Percentiles rank a stretch among this genome's conserved stretches.
Evolutionary conservation across 768 basidiomycete genomes (phyloP).

Genomic region (Pisolithus microcarpus): DNA sequence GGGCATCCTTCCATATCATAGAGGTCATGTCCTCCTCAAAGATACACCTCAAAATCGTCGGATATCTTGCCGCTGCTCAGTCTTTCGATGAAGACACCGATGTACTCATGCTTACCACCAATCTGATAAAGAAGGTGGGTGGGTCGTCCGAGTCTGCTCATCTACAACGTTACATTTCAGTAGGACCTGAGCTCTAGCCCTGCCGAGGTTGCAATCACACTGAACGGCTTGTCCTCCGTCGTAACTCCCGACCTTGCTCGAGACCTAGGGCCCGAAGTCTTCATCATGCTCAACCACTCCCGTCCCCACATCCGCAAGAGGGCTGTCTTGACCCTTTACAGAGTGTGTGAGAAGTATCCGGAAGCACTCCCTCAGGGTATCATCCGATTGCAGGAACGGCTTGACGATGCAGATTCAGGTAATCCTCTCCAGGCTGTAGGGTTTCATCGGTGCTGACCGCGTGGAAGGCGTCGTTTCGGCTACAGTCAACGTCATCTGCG

Average conservation of each 20-base stretch:
- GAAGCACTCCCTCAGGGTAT: conserved; percentile 65
- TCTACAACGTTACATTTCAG: conserved; percentile 4
- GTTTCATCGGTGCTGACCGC: neutral
- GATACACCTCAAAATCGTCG: conserved; percentile 89
- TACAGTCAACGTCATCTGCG: conserved; percentile 90
- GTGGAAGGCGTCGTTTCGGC: conserved; percentile 82
- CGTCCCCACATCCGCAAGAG: conserved; percentile 84
- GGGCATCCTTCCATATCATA: conserved; percentile 94
- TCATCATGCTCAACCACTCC: conserved; percentile 85
- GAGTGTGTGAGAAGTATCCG: conserved; percentile 74
- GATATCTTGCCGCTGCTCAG: conserved; percentile 88
- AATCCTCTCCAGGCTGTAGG: conserved; percentile 1
- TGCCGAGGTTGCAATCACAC: conserved; percentile 63
- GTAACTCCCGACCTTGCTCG: conserved; percentile 85
- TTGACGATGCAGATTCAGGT: conserved; percentile 76
- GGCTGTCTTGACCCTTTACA: conserved; percentile 78
- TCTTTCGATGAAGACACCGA: conserved; percentile 94
- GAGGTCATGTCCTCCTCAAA: conserved; percentile 96
- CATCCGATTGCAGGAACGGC: conserved; percentile 64
- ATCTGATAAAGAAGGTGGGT: conserved; percentile 92
- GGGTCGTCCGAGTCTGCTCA: conserved; percentile 13
- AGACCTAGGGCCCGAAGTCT: conserved; percentile 80
- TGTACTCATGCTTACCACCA: conserved; percentile 95
- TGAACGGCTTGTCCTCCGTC: conserved; percentile 80
- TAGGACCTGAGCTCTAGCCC: conserved; percentile 79